Base-by-base conservation (phyloP, 345 rosid species). In the Acer yangbiense region DNA sequence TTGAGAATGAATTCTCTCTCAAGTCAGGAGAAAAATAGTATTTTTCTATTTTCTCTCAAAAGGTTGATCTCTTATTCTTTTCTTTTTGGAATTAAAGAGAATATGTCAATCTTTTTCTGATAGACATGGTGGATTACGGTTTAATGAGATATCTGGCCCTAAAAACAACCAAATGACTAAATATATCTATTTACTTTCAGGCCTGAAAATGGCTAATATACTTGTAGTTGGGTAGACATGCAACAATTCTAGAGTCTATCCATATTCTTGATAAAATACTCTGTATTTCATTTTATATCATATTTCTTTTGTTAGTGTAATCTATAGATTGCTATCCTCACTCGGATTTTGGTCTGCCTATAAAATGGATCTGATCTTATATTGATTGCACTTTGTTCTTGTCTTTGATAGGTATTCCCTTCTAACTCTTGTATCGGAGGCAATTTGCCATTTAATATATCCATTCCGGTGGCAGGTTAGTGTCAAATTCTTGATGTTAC, bases 381-480 rank as follows among this genome's bases (percentile, higher is more conserved):
- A 44, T 66, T 70, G 41, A 71, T 77, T 61, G 18, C 27, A 61
- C 55, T 64, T 71, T 76, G 58, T 75, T 60, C 54, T 68, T 74
- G 48, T 79, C 41, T 75, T 74, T 82, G 73, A 74, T 85, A 96
- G 99, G 92, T 96, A 92, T 77, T 96, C 98, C 43, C 93, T 96
- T 82, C 81, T 96, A 84, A 96, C 97, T 72, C 87, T 96, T 54
- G 98, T 84, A 21, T 89, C 98, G 68, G 98, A 97, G 86, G 94
- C 98, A 79, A 89, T 97, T 85, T 94, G 98, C 81, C 99, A 97
- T 90, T 85, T 97, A 78, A 94, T 97, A 75, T 97, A 88, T 88
- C 99, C 99, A 74, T 93, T 97, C 81, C 86, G 96, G 82, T 97
- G 99, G 99, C 98, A 90, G 96, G 99, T 97, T 82, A 74, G 82